A percentile compares a stretch with the other conserved stretches of the same genome.
Conservation (phyloP, 1,284 basidiomycete species). For the Rhodotorula sp. region DNA sequence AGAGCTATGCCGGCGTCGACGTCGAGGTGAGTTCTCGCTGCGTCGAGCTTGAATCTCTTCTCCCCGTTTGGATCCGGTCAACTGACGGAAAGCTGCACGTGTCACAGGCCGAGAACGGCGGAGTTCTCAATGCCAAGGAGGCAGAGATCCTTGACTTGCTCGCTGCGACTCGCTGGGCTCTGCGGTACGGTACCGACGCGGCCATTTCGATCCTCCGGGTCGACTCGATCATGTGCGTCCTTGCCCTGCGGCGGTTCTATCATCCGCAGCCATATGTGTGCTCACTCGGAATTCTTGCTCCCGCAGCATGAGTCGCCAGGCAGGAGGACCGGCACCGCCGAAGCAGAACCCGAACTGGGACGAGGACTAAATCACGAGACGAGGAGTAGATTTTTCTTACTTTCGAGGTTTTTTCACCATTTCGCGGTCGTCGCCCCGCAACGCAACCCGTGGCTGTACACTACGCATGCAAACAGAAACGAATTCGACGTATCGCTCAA, state of each 20-base stretch:
- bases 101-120: conserved; percentile 68
- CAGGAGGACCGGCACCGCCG: conserved; percentile 47
- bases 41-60: background rate
- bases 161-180: conserved; percentile 84
- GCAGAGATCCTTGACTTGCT: conserved; percentile 77
- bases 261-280: too few species aligned
- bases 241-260: background rate
- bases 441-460: too few species aligned
- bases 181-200: conserved; percentile 86
- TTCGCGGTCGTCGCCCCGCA: too few species aligned
- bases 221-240: conserved; percentile 77
- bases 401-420: too few species aligned
- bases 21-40: conserved; percentile 65
- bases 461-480: too few species aligned
- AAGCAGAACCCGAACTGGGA: conserved; percentile 47
- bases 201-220: conserved; percentile 91
- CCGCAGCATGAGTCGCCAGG: conserved; percentile 42
- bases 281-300: background rate
- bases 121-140: conserved; percentile 64
- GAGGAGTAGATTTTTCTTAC: too few species aligned
- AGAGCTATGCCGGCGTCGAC: conserved; percentile 78
- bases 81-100: background rate
- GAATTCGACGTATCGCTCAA: too few species aligned
- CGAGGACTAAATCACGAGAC: conserved; percentile 13
- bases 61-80: background rate